phyloP scores from a whole-genome alignment of 169 alveolate species.

The Cyclospora cayetanensis region DNA sequence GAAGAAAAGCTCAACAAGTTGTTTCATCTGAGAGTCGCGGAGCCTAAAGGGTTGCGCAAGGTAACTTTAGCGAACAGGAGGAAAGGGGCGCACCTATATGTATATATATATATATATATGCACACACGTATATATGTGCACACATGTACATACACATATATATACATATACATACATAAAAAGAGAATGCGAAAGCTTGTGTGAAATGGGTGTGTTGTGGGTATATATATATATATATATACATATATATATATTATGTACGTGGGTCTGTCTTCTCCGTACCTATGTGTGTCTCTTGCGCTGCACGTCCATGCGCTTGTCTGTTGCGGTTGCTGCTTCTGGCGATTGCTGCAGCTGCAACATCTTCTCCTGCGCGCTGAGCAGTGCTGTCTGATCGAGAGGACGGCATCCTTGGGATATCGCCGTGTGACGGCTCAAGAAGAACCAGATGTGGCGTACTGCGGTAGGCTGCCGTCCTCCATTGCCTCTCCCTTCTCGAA shows the following conservation, averaged over 20 bases:
- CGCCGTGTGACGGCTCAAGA: neutral
- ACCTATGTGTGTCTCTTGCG: too few species aligned
- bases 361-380: constrained; percentile 68
- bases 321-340: too few species aligned
- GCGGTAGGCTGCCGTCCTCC: neutral
- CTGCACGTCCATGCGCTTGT: too few species aligned
- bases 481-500: too few species aligned
- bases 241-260: too few species aligned
- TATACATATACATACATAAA: too few species aligned
- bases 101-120: neutral
- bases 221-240: too few species aligned
- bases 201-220: neutral
- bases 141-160: neutral
- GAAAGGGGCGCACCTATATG: neutral
- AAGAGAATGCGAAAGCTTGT: neutral
- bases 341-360: constrained; percentile 15
- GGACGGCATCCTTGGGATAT: neutral
- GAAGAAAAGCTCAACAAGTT: constrained; percentile 61
- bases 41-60: constrained; percentile 65
- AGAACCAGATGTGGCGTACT: neutral
- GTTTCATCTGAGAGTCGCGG: constrained; percentile 54
- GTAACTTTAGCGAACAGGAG: neutral
- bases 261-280: too few species aligned
- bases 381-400: constrained; percentile 62
- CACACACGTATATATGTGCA: neutral